Evolutionary conservation across 805 yeast genomes (phyloP).

Genomic region (Hanseniaspora jakobsenii): DNA sequence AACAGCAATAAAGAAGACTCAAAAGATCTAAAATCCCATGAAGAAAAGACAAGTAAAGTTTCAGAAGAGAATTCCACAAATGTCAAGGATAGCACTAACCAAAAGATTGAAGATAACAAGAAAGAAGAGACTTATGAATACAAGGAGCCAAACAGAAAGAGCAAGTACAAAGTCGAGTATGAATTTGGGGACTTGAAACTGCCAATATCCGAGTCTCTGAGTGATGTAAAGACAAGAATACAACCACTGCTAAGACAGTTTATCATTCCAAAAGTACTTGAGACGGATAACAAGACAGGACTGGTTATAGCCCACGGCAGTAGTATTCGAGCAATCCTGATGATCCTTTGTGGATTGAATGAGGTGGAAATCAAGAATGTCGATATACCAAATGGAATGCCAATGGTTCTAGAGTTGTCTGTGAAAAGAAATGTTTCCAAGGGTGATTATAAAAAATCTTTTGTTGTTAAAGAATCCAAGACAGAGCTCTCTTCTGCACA

Average conservation of each 20-base stretch:
- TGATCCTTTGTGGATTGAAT: conserved; percentile 50
- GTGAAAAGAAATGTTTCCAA: no score
- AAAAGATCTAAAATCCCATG: no score
- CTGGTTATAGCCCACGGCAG: conserved; percentile 72
- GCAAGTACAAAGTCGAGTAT: conserved; percentile 29
- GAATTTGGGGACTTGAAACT: conserved; percentile 34
- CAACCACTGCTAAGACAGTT: conserved; percentile 45
- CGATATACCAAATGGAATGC: conserved; percentile 77
- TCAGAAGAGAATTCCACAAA: no score
- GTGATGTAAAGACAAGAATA: conserved; percentile 58
- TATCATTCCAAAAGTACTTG: conserved; percentile 35
- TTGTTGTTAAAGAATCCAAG: no score
- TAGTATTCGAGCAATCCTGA: conserved; percentile 63
- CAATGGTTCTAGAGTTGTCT: conserved; percentile 55
- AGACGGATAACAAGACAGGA: conserved; percentile 44
- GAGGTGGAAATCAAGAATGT: conserved; percentile 60
- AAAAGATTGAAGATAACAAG: conserved; percentile 18
- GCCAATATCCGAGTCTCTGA: conserved; percentile 63
- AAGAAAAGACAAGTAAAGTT: no score
- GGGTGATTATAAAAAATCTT: no score
- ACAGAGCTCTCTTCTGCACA: no score
- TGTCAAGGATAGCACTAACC: not conserved
- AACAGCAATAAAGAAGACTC: no score
- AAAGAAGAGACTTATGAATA: conserved; percentile 24
- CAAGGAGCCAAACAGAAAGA: conserved; percentile 29